phyloP scores from a whole-genome alignment of 768 basidiomycete species.

The Russula abietina region DNA sequence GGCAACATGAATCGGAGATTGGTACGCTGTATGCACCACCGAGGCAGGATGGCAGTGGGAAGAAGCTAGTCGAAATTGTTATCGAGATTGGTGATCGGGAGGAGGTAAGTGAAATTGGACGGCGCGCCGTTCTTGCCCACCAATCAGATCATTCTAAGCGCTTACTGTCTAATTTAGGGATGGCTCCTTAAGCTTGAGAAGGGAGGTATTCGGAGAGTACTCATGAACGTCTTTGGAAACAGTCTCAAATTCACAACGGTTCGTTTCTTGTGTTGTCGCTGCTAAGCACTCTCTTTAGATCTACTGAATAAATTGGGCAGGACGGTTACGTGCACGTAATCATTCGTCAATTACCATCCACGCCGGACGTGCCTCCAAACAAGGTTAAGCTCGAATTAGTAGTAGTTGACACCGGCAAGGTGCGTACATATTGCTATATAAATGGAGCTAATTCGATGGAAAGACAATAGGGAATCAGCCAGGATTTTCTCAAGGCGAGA shows the following conservation, averaged over 20 bases:
- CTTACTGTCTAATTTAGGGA: constrained; percentile 43
- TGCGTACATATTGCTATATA: constrained; percentile 27
- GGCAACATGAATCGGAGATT: constrained; percentile 62
- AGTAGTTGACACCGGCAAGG: constrained; percentile 88
- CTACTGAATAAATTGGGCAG: constrained; percentile 34
- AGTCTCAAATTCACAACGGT: constrained; percentile 89
- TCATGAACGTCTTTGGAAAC: constrained; percentile 95
- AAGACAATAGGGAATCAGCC: constrained; percentile 69
- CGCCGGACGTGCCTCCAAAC: constrained; percentile 46
- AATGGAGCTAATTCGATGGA: not conserved
- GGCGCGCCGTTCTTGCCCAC: not conserved
- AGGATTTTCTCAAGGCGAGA: constrained; percentile 79
- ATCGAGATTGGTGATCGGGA: constrained; percentile 75
- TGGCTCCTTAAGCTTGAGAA: constrained; percentile 88
- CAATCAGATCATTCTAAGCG: not conserved
- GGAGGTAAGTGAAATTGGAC: constrained; percentile 41
- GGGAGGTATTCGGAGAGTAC: constrained; percentile 82
- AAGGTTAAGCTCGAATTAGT: constrained; percentile 74
- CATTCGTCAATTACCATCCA: constrained; percentile 63
- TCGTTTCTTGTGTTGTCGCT: constrained; percentile 26
- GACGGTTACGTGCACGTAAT: constrained; percentile 84
- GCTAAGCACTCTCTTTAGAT: not conserved
- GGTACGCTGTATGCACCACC: constrained; percentile 92
- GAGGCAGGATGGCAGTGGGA: constrained; percentile 40
- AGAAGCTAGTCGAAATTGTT: constrained; percentile 71